These are phyloP conservation scores for Cercospora brassicicola DNA, from an alignment of 2,329 filamentous ascomycete species.

Conservation along the genomic window DNA sequence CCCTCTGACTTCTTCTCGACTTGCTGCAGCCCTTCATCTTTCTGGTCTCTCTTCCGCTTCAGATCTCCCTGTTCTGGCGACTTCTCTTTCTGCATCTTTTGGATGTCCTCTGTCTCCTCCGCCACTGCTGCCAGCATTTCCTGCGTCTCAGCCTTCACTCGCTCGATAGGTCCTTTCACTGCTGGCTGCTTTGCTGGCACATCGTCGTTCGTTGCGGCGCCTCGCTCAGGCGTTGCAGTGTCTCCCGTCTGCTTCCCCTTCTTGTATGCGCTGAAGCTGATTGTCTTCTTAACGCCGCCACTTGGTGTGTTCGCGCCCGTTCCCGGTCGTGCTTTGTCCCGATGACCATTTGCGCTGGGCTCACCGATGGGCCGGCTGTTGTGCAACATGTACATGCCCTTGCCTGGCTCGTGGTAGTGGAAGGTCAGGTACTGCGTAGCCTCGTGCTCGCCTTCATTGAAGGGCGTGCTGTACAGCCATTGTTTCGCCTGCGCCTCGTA, in stretches of 20 bases:
- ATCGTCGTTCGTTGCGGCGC: constrained; percentile 20
- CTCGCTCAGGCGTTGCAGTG: constrained; percentile 32
- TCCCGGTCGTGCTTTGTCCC: constrained; percentile 32
- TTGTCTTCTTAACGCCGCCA: constrained; percentile 58
- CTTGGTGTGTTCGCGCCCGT: constrained; percentile 46
- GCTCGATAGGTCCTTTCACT: constrained; percentile 37
- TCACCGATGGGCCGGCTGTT: constrained; percentile 34
- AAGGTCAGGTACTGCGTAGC: constrained; percentile 64
- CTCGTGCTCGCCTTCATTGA: constrained; percentile 55
- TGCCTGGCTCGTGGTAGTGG: constrained; percentile 57
- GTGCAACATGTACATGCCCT: constrained; percentile 34
- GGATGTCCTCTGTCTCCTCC: constrained; percentile 24
- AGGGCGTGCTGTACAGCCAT: constrained; percentile 54
- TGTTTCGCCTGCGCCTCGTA: constrained; percentile 41
- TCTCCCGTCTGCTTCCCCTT: constrained; percentile 52
- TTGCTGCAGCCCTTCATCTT: background rate
- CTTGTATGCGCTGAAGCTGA: constrained; percentile 62
- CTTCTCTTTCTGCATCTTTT: constrained; percentile 19
- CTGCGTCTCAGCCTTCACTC: constrained; percentile 37
- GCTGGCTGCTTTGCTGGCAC: constrained; percentile 32
- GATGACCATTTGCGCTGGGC: constrained; percentile 30
- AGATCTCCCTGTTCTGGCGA: constrained; percentile 26
- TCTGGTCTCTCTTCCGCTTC: constrained; percentile 33
- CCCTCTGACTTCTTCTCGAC: constrained; percentile 4
- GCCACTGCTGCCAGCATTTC: constrained; percentile 35